phyloP scores from a whole-genome alignment of 805 yeast species.

The Metahyphopichia silvanorum region DNA sequence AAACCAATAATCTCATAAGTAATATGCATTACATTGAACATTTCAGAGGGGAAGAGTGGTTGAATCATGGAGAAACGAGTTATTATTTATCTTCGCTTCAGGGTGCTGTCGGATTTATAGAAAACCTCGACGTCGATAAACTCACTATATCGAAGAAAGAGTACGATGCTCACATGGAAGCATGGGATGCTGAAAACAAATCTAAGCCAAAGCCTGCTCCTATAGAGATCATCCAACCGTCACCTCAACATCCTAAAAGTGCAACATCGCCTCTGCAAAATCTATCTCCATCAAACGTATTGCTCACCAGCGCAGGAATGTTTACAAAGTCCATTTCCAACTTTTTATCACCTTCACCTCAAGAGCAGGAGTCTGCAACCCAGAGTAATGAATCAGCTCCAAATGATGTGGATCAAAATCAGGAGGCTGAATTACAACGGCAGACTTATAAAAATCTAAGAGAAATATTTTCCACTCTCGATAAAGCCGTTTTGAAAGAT shows the following conservation, averaged over 20 bases:
- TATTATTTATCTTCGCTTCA: slow-evolving; percentile 88
- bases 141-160: slow-evolving; percentile 63
- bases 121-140: slow-evolving; percentile 52
- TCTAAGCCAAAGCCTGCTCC: background rate
- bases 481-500: slow-evolving; percentile 64
- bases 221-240: slow-evolving; percentile 15
- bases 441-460: slow-evolving; percentile 44
- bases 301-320: slow-evolving; percentile 47
- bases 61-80: slow-evolving; percentile 79
- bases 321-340: slow-evolving; percentile 47
- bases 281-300: slow-evolving; percentile 37
- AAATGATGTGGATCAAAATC: slow-evolving; percentile 3
- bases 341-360: slow-evolving; percentile 38
- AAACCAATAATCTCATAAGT: slow-evolving; percentile 63
- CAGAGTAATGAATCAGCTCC: slow-evolving; percentile 2
- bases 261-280: slow-evolving; percentile 5
- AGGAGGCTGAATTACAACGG: slow-evolving; percentile 8
- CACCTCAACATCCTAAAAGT: slow-evolving; percentile 13
- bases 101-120: slow-evolving; percentile 81
- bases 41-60: slow-evolving; percentile 70
- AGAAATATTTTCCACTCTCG: slow-evolving; percentile 76
- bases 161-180: slow-evolving; percentile 53
- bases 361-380: slow-evolving; percentile 10
- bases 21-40: slow-evolving; percentile 83
- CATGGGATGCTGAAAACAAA: slow-evolving; percentile 39